Evolutionary conservation across 2,329 filamentous ascomycete species (phyloP), one percentile per base, ranked within the genome.

Genomic region (Monosporascus cannonballus): DNA sequence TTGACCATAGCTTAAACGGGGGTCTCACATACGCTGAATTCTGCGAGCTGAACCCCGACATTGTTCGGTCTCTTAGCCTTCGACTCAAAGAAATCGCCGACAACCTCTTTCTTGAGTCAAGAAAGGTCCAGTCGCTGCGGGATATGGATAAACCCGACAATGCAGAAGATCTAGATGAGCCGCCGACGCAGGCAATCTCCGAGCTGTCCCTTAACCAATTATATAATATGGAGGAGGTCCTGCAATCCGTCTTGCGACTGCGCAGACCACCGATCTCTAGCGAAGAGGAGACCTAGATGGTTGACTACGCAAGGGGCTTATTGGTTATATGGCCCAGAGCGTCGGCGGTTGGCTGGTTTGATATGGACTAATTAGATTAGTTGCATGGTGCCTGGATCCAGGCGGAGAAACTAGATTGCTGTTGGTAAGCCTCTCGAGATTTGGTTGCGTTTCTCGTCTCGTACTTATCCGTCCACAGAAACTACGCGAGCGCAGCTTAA

Each of bases 11-110:
- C 36, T 34, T 52, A 11, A 48, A 47, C 3, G 54, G 56, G 2
- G 57, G 59, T 5, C 45, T 64, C 22, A 59, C 59, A 0, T 59
- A 60, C 30, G 48, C 51, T 17, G 59, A 61, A 41, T 62, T 66
- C 52, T 59, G 57, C 30, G 51, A 47, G 8, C 48, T 64, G 9
- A 59, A 64, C 41, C 54, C 58, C 8, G 57, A 58, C 25, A 59
- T 59, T 3, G 58, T 66, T 17, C 54, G 57, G 8, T 64, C 61
- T 3, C 48, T 64, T 14, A 56, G 47, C 15, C 27, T 56, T 6
- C 58, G 61, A 25, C 56, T 67, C 22, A 57, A 59, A 36, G 54
- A 63, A 42, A 53, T 59, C 7, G 49, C 47, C 20, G 56, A 61
- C 14, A 38, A 58, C 17, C 22, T 67, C 8, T 52, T 51, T n/a